phyloP scores from a whole-genome alignment of 2,329 filamentous ascomycete genomes.

The Neonectria hederae region DNA sequence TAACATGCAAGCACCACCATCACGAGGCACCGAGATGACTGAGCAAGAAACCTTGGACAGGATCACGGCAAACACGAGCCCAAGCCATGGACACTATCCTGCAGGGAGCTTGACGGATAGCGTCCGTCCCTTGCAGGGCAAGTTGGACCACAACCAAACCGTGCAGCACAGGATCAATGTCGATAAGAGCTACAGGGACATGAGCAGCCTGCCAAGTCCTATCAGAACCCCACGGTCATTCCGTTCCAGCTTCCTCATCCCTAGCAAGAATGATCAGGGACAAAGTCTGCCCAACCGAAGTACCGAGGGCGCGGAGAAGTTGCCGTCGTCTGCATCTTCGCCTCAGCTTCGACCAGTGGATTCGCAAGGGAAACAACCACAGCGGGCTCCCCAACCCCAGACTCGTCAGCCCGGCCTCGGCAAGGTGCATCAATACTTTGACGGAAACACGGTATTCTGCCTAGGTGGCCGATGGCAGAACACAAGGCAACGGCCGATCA shows the following conservation, averaged over 20 bases:
- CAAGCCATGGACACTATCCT: constrained; percentile 67
- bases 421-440: constrained; percentile 90
- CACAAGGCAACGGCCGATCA: constrained; percentile 85
- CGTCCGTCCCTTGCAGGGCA: constrained; percentile 76
- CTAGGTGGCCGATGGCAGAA: constrained; percentile 88
- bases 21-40: constrained; percentile 83
- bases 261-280: constrained; percentile 62
- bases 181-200: constrained; percentile 65
- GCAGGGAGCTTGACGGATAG: constrained; percentile 78
- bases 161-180: constrained; percentile 65
- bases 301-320: constrained; percentile 77
- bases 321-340: constrained; percentile 83
- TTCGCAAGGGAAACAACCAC: constrained; percentile 35
- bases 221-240: constrained; percentile 80
- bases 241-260: constrained; percentile 76
- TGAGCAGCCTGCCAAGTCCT: constrained; percentile 64
- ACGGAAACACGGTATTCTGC: constrained; percentile 92
- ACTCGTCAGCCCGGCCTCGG: constrained; percentile 50
- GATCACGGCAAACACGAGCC: constrained; percentile 78
- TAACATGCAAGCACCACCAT: constrained; percentile 70
- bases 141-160: constrained; percentile 40
- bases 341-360: constrained; percentile 68
- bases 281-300: constrained; percentile 61
- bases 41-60: constrained; percentile 77
- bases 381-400: constrained; percentile 35